Percentiles rank a stretch among this genome's conserved stretches.
Evolutionary conservation across 352 stramenopile genomes (phyloP).

Genomic region (Halophytophthora batemanensis): DNA sequence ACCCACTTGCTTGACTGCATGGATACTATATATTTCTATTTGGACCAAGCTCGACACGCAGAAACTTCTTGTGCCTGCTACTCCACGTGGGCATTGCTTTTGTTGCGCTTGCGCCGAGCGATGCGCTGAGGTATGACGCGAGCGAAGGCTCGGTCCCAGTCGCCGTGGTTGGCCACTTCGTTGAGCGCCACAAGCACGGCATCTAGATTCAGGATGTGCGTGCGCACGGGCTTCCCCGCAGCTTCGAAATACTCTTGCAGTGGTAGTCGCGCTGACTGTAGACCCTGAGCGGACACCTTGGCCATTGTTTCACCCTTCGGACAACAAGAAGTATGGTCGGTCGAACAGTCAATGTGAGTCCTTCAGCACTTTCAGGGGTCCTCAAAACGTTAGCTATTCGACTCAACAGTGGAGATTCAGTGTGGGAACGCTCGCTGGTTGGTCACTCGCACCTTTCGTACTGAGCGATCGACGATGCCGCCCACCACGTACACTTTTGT

Average conservation of each 20-base stretch:
- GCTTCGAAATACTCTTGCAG: constrained; percentile 76
- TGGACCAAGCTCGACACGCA: constrained; percentile 6
- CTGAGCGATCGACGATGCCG: constrained; percentile 77
- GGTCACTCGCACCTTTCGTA: constrained; percentile 44
- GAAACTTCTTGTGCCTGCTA: constrained; percentile 1
- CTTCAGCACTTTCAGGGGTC: too few relatives aligned
- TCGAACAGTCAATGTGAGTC: constrained; percentile 31
- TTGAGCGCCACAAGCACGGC: constrained; percentile 75
- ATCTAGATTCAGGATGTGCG: constrained; percentile 85
- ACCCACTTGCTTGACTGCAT: constrained; percentile 1
- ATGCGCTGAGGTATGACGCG: constrained; percentile 56
- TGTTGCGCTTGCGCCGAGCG: constrained; percentile 9
- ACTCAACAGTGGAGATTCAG: background rate
- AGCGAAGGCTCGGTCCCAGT: constrained; percentile 66
- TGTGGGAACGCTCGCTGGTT: too few relatives aligned
- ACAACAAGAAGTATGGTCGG: too few relatives aligned
- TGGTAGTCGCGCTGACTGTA: constrained; percentile 55
- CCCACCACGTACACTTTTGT: constrained; percentile 80
- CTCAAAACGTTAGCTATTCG: constrained; percentile 1
- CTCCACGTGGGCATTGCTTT: constrained; percentile 4
- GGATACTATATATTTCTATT: constrained; percentile 17
- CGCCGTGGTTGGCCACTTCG: constrained; percentile 60
- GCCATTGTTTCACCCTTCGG: too few relatives aligned
- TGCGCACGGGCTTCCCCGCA: constrained; percentile 57
- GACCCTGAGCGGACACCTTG: too few relatives aligned